phyloP scores from a whole-genome alignment of 2,329 filamentous ascomycete genomes.

The Claviceps africana region DNA sequence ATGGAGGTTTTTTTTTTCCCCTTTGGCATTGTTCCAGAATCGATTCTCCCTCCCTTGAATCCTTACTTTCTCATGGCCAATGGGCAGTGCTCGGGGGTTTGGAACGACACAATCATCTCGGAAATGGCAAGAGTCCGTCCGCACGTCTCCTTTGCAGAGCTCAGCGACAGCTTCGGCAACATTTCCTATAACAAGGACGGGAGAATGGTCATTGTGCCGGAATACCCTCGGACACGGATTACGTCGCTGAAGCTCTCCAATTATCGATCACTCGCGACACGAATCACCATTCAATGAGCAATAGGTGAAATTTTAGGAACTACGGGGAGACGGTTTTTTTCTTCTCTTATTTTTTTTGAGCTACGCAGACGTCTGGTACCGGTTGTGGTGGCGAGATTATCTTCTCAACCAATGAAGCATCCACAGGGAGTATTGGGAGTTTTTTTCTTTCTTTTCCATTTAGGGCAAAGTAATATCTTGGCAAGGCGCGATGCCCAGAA shows the following conservation, averaged over 20 bases:
- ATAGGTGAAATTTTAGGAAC: background rate
- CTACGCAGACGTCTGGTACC: no score
- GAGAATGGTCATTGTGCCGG: constrained; percentile 40
- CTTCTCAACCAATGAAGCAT: no score
- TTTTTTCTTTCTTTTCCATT: no score
- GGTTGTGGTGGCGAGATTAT: no score
- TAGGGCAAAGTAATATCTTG: no score
- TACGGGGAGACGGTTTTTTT: background rate
- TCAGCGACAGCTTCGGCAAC: constrained; percentile 50
- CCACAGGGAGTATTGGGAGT: no score
- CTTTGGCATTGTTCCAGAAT: constrained; percentile 32
- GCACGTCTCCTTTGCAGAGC: constrained; percentile 42
- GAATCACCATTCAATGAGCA: constrained; percentile 22
- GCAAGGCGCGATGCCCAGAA: no score
- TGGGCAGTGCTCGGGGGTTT: constrained; percentile 52
- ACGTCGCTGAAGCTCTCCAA: constrained; percentile 43
- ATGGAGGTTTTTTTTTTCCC: background rate
- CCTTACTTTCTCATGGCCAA: constrained; percentile 55
- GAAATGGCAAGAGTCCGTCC: constrained; percentile 47
- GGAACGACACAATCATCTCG: constrained; percentile 53
- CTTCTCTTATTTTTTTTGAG: background rate
- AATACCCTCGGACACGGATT: constrained; percentile 37
- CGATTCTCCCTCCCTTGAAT: constrained; percentile 54
- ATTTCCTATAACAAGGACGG: constrained; percentile 46
- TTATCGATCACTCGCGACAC: constrained; percentile 35